phyloP scores from a whole-genome alignment of 495 filamentous ascomycete genomes.

The Filosporella fistucella region DNA sequence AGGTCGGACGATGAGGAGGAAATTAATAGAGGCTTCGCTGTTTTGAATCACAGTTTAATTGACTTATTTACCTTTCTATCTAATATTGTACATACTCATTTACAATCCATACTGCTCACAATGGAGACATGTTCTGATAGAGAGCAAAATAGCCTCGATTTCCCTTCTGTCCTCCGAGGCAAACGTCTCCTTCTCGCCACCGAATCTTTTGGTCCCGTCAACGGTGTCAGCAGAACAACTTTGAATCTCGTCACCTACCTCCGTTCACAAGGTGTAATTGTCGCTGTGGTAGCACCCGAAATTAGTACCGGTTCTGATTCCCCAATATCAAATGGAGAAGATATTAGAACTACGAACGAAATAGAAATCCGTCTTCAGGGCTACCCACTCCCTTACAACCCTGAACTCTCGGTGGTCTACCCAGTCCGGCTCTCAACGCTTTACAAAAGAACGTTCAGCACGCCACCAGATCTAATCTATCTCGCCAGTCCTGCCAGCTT shows the following conservation, averaged over 20 bases:
- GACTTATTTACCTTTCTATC: too few relatives aligned
- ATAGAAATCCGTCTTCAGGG: constrained; percentile 50
- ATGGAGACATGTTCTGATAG: too few relatives aligned
- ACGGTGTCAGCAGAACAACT: constrained; percentile 61
- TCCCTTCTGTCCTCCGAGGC: constrained; percentile 43
- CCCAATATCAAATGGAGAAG: too few relatives aligned
- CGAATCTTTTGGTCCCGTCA: constrained; percentile 61
- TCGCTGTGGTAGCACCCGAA: constrained; percentile 53
- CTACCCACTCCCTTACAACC: constrained; percentile 61
- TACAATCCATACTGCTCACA: too few relatives aligned
- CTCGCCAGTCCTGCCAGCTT: constrained; percentile 59
- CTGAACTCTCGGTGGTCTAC: constrained; percentile 57
- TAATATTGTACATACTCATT: too few relatives aligned
- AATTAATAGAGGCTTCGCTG: too few relatives aligned
- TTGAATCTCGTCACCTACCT: constrained; percentile 58
- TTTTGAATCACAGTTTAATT: too few relatives aligned
- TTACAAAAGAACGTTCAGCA: constrained; percentile 44
- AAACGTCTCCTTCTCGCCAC: constrained; percentile 56
- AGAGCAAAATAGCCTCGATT: constrained; percentile 18
- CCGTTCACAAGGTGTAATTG: constrained; percentile 46
- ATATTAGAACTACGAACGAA: constrained; percentile 17
- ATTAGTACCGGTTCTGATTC: constrained; percentile 21
- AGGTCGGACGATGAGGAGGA: too few relatives aligned
- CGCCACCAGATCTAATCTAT: constrained; percentile 52
- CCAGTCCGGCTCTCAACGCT: constrained; percentile 53